These are phyloP conservation scores for Dictyostelium gargantuum DNA, from an alignment of 208 protist species.

Conservation along the genomic window DNA sequence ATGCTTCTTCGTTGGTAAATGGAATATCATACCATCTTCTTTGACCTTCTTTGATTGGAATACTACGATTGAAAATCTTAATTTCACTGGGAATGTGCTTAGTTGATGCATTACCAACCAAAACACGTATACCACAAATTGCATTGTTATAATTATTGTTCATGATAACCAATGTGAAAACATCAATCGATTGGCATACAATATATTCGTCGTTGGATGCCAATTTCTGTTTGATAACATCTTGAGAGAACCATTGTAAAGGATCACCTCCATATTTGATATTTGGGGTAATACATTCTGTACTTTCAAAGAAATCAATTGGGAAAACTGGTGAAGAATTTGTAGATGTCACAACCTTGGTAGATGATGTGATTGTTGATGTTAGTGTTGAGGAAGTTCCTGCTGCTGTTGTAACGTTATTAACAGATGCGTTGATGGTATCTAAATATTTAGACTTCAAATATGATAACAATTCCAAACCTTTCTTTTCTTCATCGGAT, in stretches of 20 bases:
- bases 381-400: neutral
- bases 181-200: slow-evolving; percentile 4
- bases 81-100: slow-evolving; percentile 69
- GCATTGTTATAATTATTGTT: slow-evolving; percentile 65
- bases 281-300: slow-evolving; percentile 72
- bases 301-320: slow-evolving; percentile 79
- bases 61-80: slow-evolving; percentile 38
- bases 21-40: slow-evolving; percentile 79
- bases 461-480: neutral
- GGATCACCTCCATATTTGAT: slow-evolving; percentile 67
- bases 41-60: slow-evolving; percentile 27
- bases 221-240: slow-evolving; percentile 56
- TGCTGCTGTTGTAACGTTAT: neutral
- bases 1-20: slow-evolving; percentile 71
- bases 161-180: slow-evolving; percentile 45
- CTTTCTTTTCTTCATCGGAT: neutral
- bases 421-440: neutral
- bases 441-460: neutral
- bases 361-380: neutral
- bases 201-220: slow-evolving; percentile 67
- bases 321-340: slow-evolving; percentile 61
- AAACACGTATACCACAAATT: slow-evolving; percentile 76
- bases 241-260: slow-evolving; percentile 22
- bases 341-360: neutral
- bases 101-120: slow-evolving; percentile 68